These are phyloP conservation scores for Cladosporium sp. DNA, from an alignment of 2,329 filamentous ascomycete genomes.

Conservation along the genomic window DNA sequence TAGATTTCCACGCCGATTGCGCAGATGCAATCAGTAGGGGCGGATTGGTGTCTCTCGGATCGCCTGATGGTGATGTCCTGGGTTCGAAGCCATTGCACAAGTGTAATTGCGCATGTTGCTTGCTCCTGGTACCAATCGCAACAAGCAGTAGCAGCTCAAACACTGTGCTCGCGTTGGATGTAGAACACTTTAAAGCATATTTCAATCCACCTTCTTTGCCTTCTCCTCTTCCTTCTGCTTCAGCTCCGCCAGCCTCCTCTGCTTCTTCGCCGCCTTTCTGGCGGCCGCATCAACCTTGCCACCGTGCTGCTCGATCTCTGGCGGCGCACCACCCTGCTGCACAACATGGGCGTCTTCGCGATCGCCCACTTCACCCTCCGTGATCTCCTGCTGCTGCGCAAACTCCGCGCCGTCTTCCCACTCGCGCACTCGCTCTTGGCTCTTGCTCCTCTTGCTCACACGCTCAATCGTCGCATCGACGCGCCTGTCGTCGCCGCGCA, in stretches of 20 bases:
- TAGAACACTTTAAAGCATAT: not conserved
- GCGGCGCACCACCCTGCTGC: conserved; percentile 38
- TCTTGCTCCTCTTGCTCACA: conserved; percentile 36
- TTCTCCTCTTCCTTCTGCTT: conserved; percentile 42
- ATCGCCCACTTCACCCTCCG: conserved; percentile 46
- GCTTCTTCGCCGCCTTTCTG: conserved; percentile 59
- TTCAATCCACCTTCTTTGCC: not conserved
- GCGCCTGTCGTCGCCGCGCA: conserved; percentile 31
- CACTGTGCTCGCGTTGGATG: not conserved
- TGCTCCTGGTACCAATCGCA: not conserved
- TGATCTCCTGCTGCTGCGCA: conserved; percentile 41
- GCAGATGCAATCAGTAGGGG: not conserved
- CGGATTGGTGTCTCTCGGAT: not conserved
- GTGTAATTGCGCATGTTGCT: not conserved
- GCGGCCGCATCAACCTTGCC: conserved; percentile 52
- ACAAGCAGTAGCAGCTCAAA: not conserved
- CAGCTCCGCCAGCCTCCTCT: conserved; percentile 43
- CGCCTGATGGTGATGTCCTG: not conserved
- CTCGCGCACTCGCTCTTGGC: conserved; percentile 28
- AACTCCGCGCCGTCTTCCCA: conserved; percentile 50
- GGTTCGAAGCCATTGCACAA: not conserved
- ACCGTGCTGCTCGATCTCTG: conserved; percentile 31
- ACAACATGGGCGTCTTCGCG: conserved; percentile 32
- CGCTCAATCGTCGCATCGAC: conserved; percentile 35
- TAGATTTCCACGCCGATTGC: conserved; percentile 14